phyloP scores from a whole-genome alignment of 2,329 filamentous ascomycete genomes.

The Purpureocillium takamizusanense region DNA sequence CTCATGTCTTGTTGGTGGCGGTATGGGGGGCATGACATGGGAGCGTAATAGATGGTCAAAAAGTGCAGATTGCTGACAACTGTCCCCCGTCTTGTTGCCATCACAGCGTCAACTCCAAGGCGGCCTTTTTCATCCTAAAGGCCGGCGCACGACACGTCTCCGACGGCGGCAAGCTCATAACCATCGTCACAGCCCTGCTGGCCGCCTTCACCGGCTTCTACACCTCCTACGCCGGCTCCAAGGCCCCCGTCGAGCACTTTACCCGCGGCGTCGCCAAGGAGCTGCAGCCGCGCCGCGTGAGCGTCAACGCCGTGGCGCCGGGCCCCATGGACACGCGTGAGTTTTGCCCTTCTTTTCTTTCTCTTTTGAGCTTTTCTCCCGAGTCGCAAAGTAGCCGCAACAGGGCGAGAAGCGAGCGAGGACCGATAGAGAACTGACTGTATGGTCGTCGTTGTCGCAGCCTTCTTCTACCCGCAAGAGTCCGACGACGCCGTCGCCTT shows the following conservation, averaged over 20 bases:
- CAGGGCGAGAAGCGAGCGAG: background rate
- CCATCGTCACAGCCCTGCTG: constrained; percentile 33
- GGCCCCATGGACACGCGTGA: constrained; percentile 32
- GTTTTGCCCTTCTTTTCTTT: constrained; percentile 3
- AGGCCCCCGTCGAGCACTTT: constrained; percentile 29
- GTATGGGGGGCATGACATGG: too few relatives aligned
- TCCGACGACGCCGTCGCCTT: constrained; percentile 30
- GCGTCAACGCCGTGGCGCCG: constrained; percentile 25
- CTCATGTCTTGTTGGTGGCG: too few relatives aligned
- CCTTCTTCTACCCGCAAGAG: constrained; percentile 36
- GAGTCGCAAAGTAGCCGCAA: too few relatives aligned
- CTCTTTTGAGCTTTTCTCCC: background rate
- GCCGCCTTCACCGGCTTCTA: constrained; percentile 36
- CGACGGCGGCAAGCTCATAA: constrained; percentile 37
- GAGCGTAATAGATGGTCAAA: too few relatives aligned
- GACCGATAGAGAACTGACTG: too few relatives aligned
- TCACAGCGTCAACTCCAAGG: constrained; percentile 29
- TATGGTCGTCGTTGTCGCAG: constrained; percentile 15
- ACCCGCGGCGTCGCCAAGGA: constrained; percentile 25
- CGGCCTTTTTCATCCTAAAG: constrained; percentile 34
- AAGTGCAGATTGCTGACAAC: too few relatives aligned
- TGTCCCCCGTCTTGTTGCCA: too few relatives aligned
- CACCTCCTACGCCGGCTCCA: constrained; percentile 35
- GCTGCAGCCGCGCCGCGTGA: constrained; percentile 20
- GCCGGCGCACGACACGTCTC: constrained; percentile 29